phyloP scores from a whole-genome alignment of 2,329 filamentous ascomycete genomes.

The Ustilaginoidea virens region DNA sequence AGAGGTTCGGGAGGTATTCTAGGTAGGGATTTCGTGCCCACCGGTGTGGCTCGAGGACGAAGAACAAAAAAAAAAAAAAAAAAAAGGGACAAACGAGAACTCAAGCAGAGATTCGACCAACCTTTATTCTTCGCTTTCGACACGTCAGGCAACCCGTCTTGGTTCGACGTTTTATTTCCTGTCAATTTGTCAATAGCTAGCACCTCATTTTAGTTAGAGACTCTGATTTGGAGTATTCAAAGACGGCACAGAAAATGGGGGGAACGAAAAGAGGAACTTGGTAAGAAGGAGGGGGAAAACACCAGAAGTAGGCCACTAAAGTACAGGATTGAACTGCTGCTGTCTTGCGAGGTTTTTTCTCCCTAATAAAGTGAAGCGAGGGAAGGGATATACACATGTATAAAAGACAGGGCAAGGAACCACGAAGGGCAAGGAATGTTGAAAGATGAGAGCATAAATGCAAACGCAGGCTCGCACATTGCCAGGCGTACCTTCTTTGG shows the following conservation, averaged over 20 bases:
- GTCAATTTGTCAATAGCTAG: constrained; percentile 6
- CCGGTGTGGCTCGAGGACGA: too few relatives aligned
- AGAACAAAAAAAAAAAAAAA: not conserved
- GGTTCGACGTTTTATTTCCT: constrained; percentile 49
- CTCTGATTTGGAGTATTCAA: too few relatives aligned
- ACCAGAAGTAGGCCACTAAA: too few relatives aligned
- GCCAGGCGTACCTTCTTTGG: constrained; percentile 39
- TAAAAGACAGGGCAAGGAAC: not conserved
- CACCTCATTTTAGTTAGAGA: not conserved
- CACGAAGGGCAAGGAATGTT: not conserved
- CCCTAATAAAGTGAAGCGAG: too few relatives aligned
- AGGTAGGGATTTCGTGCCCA: too few relatives aligned
- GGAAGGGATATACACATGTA: too few relatives aligned
- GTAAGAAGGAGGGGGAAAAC: too few relatives aligned
- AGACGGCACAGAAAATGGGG: too few relatives aligned
- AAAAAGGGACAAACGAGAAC: constrained; percentile 6
- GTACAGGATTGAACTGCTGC: too few relatives aligned
- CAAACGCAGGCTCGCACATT: not conserved
- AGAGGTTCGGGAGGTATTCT: too few relatives aligned
- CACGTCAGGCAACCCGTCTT: constrained; percentile 49
- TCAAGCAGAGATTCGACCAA: constrained; percentile 26
- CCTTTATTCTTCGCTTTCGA: constrained; percentile 47
- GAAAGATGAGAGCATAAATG: not conserved
- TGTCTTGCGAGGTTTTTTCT: too few relatives aligned
- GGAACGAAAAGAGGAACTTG: too few relatives aligned